Percentiles rank a stretch among this genome's conserved stretches.
phyloP scores from a whole-genome alignment of 352 stramenopile species.

The Chrysophaeum taylorii region DNA sequence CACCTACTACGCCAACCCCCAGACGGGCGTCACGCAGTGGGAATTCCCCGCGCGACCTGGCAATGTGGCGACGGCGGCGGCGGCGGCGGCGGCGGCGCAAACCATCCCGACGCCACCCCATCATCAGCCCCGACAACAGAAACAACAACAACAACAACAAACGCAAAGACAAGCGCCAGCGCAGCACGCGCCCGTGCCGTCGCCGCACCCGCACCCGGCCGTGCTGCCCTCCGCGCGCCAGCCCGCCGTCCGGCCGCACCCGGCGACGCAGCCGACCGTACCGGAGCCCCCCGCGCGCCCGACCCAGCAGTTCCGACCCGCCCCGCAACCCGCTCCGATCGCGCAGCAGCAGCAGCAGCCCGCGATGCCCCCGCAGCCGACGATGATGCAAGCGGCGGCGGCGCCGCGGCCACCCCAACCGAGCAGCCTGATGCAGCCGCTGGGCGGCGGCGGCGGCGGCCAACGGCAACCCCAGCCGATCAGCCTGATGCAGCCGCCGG shows the following conservation, averaged over 20 bases:
- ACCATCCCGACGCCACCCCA: constrained; percentile 18
- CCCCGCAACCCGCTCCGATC: not conserved
- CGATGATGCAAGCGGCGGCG: not conserved
- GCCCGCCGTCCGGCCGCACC: not conserved
- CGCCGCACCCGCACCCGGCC: not conserved
- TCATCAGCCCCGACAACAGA: constrained; percentile 17
- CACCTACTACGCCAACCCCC: constrained; percentile 91
- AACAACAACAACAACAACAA: constrained; percentile 19
- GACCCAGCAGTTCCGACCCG: not conserved
- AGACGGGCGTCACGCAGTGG: constrained; percentile 94
- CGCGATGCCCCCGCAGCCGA: not conserved
- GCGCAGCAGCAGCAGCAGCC: not conserved
- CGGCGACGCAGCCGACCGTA: not conserved
- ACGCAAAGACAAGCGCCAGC: too few relatives aligned
- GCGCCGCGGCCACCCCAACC: not conserved
- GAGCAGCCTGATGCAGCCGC: not conserved
- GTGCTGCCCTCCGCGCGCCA: not conserved
- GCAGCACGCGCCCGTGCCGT: not conserved
- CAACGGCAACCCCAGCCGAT: too few relatives aligned
- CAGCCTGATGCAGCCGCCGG: not conserved
- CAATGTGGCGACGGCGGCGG: constrained; percentile 24
- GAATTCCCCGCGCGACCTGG: constrained; percentile 58
- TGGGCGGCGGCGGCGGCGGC: not conserved
- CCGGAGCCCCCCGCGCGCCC: not conserved
- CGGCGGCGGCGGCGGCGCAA: constrained; percentile 11